Evolutionary conservation across 257 asterid genomes (phyloP), one percentile per base, ranked within the genome.

Genomic region (Dorcoceras hygrometricum): DNA sequence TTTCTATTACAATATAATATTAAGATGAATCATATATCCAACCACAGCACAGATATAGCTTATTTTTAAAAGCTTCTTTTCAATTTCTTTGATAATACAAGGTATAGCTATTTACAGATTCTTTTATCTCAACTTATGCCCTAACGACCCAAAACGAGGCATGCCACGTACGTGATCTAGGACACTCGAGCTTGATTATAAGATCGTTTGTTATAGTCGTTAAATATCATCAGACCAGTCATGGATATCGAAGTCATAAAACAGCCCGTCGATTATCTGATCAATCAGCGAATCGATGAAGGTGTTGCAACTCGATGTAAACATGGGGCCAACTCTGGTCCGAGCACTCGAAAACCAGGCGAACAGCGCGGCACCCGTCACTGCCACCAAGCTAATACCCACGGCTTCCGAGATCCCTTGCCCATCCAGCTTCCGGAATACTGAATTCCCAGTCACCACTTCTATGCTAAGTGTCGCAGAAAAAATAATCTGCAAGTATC

Each of bases 321-420:
- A 76, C 77, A 91, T 84, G 5, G 83, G 71, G 26, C 95, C 92
- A 0, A 91, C 98, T 66, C 86, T 73, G 77, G 61, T 80, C 0
- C 96, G 90, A 66, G 87, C 84, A 77, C 96, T 85, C 0, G 98
- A 79, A 73, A 80, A 82, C 89, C 85, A 89, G 16, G 98, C 98
- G 39, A 91, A 84, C 12, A 77, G 5, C 3, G 96, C 96, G 19
- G 98, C 95, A 65, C 88, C 78, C 6, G 78, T 12, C 46, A 89
- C 75, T 1, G 96, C 98, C 8, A 86, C 95, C 64, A 81, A 3
- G 68, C 90, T 80, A 14, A 78, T 81, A 10, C 95, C 92, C 1
- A 66, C 90, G 2, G 84, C 90, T 74, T 89, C 96, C 29, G 69
- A 95, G 4, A 91, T 78, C 14, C 95, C 95, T 67, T 77, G 76